phyloP scores from a whole-genome alignment of 2,329 filamentous ascomycete species.

The Monosporascus sp. region DNA sequence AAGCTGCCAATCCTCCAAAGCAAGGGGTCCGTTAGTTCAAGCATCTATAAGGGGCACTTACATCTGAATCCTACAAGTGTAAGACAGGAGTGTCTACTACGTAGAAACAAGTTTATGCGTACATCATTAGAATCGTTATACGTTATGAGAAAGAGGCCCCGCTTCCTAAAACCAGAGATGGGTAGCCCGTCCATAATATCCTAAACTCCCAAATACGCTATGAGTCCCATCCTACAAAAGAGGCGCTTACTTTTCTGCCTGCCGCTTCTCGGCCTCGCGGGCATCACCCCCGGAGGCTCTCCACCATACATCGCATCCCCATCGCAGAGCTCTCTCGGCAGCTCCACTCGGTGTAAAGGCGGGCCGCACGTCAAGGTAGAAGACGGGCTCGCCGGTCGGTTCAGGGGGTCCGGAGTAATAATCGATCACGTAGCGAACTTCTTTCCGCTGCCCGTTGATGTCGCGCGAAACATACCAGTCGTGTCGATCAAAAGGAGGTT shows the following conservation, averaged over 20 bases:
- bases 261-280: constrained; percentile 35
- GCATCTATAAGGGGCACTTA: too few species aligned
- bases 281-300: constrained; percentile 70
- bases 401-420: constrained; percentile 86
- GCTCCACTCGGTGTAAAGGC: constrained; percentile 77
- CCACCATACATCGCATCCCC: constrained; percentile 95
- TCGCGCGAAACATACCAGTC: constrained; percentile 90
- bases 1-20: too few species aligned
- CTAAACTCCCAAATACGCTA: background rate
- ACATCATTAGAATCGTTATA: background rate
- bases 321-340: constrained; percentile 76
- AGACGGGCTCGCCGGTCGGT: constrained; percentile 83
- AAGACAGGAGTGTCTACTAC: too few species aligned
- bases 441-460: constrained; percentile 60
- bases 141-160: background rate
- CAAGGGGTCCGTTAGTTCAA: too few species aligned
- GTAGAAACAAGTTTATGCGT: background rate
- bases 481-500: constrained; percentile 91
- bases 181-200: background rate
- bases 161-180: background rate
- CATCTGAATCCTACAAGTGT: too few species aligned
- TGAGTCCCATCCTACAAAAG: background rate
- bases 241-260: constrained; percentile 2
- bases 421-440: constrained; percentile 93
- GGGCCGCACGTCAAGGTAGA: constrained; percentile 90